Conservation (phyloP, 129 eudicot species). For the Oenanthe sinensis region DNA sequence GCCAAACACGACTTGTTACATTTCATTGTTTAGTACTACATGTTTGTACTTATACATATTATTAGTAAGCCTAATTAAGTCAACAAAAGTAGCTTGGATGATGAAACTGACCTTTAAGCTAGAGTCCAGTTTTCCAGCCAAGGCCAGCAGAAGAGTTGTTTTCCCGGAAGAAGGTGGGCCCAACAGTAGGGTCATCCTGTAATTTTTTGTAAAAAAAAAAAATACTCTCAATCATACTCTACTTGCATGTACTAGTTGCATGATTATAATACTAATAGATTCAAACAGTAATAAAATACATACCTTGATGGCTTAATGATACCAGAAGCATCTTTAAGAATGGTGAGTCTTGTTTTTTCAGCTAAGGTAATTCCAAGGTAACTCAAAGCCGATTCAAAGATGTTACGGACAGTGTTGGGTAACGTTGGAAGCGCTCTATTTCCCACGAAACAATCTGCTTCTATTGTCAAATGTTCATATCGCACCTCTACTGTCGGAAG, state of each 20-base stretch:
- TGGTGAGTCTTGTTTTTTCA: constrained; percentile 65
- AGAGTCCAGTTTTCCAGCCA: constrained; percentile 87
- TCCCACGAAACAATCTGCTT: constrained; percentile 80
- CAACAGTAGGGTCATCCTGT: constrained; percentile 83
- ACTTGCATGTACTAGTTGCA: background rate
- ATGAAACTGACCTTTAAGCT: constrained; percentile 40
- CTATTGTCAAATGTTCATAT: constrained; percentile 58
- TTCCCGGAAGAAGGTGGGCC: constrained; percentile 99
- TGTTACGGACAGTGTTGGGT: constrained; percentile 55
- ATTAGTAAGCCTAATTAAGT: background rate
- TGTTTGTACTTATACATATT: background rate
- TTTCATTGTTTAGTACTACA: too few species aligned
- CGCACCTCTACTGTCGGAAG: constrained; percentile 89
- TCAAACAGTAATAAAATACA: background rate
- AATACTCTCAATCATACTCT: background rate
- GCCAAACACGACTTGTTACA: background rate
- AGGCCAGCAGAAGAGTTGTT: constrained; percentile 90
- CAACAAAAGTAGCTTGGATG: constrained; percentile 1
- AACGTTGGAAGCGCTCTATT: constrained; percentile 89
- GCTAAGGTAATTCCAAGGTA: constrained; percentile 49
- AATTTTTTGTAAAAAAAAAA: background rate
- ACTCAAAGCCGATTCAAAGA: constrained; percentile 43
- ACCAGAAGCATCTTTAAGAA: constrained; percentile 80
- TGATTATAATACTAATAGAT: background rate
- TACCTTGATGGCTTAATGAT: constrained; percentile 89